Conservation (phyloP, 495 filamentous ascomycete species). For the Podospora tetraspora region DNA sequence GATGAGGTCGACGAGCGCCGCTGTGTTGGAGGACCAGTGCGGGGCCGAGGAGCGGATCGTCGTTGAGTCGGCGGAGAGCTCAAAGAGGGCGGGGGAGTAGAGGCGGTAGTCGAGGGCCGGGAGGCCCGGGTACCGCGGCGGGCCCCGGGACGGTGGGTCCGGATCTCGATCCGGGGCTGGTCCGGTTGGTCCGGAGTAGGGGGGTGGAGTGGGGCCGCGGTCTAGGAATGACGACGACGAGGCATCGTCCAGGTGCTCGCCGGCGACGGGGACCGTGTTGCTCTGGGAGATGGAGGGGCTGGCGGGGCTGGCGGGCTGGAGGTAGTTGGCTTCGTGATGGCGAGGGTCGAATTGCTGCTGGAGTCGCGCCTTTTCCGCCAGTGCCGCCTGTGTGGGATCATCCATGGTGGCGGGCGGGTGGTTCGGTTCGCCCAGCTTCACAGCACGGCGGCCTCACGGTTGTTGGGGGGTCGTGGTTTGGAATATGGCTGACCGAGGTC, state of each 20-base stretch:
- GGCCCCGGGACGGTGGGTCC: slow-evolving; percentile 22
- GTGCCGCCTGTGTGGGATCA: not conserved
- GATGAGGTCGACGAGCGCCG: slow-evolving; percentile 40
- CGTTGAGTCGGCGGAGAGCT: slow-evolving; percentile 43
- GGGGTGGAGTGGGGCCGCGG: slow-evolving; percentile 32
- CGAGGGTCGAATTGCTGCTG: slow-evolving; percentile 14
- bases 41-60: slow-evolving; percentile 40
- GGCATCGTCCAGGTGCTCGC: slow-evolving; percentile 15
- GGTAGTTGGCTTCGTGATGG: slow-evolving; percentile 5
- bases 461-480: not conserved
- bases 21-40: slow-evolving; percentile 37
- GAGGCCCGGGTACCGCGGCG: slow-evolving; percentile 41
- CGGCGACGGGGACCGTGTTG: slow-evolving; percentile 24
- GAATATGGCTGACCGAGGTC: not conserved
- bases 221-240: not conserved
- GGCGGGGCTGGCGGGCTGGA: not conserved
- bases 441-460: not conserved
- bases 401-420: not conserved
- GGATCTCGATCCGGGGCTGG: slow-evolving; percentile 20
- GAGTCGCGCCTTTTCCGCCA: slow-evolving; percentile 15
- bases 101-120: slow-evolving; percentile 47
- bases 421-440: not conserved
- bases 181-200: slow-evolving; percentile 42
- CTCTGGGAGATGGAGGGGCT: slow-evolving; percentile 10
- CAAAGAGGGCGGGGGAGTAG: slow-evolving; percentile 44